Evolutionary conservation across 2,329 filamentous ascomycete genomes (phyloP).

Genomic region (Onygenales sp.): DNA sequence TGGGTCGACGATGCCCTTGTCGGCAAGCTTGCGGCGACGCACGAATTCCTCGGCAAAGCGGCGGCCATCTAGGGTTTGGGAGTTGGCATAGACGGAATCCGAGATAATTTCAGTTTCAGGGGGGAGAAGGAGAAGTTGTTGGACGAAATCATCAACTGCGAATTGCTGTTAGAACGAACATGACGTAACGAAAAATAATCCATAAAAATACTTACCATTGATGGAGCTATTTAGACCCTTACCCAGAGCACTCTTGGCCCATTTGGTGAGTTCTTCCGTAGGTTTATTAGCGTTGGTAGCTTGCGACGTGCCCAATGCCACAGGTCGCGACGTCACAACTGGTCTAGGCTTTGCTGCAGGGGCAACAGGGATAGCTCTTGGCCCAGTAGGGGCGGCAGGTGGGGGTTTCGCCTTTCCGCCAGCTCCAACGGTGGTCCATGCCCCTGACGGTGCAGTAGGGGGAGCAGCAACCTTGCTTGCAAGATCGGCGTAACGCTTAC

Average conservation of each 20-base stretch:
- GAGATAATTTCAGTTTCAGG: conserved; percentile 72
- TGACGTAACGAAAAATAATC: neutral
- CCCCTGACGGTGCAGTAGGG: conserved; percentile 40
- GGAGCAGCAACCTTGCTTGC: conserved; percentile 62
- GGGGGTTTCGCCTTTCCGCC: conserved; percentile 83
- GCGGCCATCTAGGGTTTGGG: conserved; percentile 80
- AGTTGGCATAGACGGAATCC: conserved; percentile 79
- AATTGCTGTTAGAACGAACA: conserved; percentile 20
- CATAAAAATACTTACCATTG: conserved; percentile 44
- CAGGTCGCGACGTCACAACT: conserved; percentile 37
- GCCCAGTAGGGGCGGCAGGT: conserved; percentile 33
- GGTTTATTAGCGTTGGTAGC: conserved; percentile 49
- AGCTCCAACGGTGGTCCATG: conserved; percentile 93
- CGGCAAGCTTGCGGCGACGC: conserved; percentile 82
- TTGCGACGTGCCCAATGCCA: conserved; percentile 36
- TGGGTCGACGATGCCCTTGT: conserved; percentile 74
- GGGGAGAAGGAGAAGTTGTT: conserved; percentile 64
- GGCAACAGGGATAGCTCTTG: conserved; percentile 40
- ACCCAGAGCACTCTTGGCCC: conserved; percentile 70
- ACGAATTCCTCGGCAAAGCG: conserved; percentile 94
- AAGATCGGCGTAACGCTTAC: conserved; percentile 91
- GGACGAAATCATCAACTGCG: conserved; percentile 70
- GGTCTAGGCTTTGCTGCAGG: conserved; percentile 43
- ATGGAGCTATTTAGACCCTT: conserved; percentile 62
- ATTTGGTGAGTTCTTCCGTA: conserved; percentile 88